These are phyloP conservation scores for Trichoderma citrinoviride DNA, from an alignment of 2,329 filamentous ascomycete genomes.

Conservation along the genomic window DNA sequence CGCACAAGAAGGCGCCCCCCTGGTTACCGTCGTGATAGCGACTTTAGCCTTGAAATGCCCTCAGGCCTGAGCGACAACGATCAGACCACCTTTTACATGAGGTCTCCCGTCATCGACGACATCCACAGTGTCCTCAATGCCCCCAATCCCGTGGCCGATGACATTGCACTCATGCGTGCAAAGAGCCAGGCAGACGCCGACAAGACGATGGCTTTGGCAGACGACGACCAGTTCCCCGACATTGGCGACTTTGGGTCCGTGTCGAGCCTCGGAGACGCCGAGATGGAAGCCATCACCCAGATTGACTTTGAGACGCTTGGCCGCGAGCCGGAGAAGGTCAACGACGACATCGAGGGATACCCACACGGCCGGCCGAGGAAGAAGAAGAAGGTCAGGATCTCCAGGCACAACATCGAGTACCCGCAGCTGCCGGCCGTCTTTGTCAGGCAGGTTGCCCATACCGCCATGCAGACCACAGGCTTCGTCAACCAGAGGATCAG, in stretches of 20 bases:
- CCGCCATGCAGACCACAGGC: conserved; percentile 65
- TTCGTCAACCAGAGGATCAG: conserved; percentile 66
- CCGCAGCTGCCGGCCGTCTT: conserved; percentile 70
- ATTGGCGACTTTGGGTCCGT: conserved; percentile 1
- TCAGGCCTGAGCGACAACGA: conserved; percentile 46
- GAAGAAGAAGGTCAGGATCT: conserved; percentile 49
- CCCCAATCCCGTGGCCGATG: background rate
- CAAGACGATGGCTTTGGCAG: background rate
- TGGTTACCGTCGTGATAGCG: conserved; percentile 44
- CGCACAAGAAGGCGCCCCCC: conserved; percentile 35
- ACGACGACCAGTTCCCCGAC: background rate
- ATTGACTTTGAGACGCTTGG: conserved; percentile 11
- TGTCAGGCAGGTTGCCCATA: conserved; percentile 70
- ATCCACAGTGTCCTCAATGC: background rate
- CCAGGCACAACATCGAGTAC: conserved; percentile 71
- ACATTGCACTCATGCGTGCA: background rate
- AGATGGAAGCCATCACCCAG: conserved; percentile 13
- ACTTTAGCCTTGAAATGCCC: conserved; percentile 52
- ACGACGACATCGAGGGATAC: conserved; percentile 11
- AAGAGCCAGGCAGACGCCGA: background rate
- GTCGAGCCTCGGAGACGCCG: conserved; percentile 1
- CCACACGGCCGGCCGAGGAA: conserved; percentile 20
- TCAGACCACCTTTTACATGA: conserved; percentile 53
- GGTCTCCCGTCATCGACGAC: conserved; percentile 30
- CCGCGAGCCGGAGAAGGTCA: background rate